Base-by-base conservation (phyloP, 176 grass and related monocot species). In the Aegilops umbellulata region DNA sequence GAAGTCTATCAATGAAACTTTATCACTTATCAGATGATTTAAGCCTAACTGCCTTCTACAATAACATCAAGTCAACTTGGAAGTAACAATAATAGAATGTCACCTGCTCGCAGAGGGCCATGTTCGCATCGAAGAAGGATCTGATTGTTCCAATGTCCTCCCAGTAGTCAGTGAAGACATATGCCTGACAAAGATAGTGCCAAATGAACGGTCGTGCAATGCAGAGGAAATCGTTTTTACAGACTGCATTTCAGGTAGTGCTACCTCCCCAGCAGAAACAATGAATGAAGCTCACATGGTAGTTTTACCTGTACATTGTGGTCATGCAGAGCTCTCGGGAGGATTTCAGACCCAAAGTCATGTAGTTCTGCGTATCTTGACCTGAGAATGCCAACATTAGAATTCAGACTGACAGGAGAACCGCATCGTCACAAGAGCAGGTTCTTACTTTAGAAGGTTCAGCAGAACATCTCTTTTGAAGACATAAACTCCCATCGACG, bases 91-190 rank as follows among this genome's bases (percentile, higher is more conserved):
- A n/a, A n/a, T n/a, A n/a, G n/a, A n/a, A n/a, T 55, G 14, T 14
- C 34, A 94, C 92, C 92, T 98, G 84, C 23, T 90, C 89, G n/a
- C 91, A 93, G 47, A 95, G 88, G n/a, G 91, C 85, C 91, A 95
- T 89, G 68, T 95, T 95, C 5, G 94, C 94, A 60, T 95, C 83
- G 5, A 91, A 95, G 82, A 95, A 95, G 13, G 94, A 93, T 49
- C 38, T 93, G 61, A 95, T 95, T 38, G 91, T 93, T 49, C 94
- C 94, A 74, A 95, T 95, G 58, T 95, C 94, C 47, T 95, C 94
- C 94, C 94, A 95, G 72, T 95, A 95, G 62, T 87, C 94, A 65
- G 90, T 76, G 77, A 95, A 95, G 53, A 95, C 76, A 82, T 89
- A 95, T 8, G 91, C 91, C 94, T 95, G 77, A 36, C 74, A 85